Conservation (phyloP, 345 rosid genomes). For the Streptanthus diversifolius region DNA sequence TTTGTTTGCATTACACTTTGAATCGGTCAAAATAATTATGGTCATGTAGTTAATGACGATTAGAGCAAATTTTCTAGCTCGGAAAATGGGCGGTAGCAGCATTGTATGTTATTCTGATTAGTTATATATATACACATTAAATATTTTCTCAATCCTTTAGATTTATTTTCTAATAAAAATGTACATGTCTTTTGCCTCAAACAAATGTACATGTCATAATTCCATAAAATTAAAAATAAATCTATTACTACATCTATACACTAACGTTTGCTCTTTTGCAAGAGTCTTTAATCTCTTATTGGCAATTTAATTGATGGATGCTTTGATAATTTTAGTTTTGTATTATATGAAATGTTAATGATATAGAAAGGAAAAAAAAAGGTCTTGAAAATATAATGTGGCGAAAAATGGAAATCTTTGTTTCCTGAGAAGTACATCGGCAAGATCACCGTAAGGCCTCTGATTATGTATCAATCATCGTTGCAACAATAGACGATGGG, state of each 20-base stretch:
- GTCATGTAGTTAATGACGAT: slow-evolving; percentile 5
- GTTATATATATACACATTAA: not conserved
- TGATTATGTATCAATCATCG: slow-evolving; percentile 7
- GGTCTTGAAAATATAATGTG: not conserved
- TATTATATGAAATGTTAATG: not conserved
- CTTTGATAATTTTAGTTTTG: not conserved
- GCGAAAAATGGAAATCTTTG: not conserved
- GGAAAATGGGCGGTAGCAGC: not conserved
- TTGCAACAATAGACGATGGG: slow-evolving; percentile 13
- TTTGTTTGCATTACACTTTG: slow-evolving; percentile 13
- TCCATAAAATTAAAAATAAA: not conserved
- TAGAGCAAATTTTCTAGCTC: not conserved
- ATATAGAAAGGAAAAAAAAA: not conserved
- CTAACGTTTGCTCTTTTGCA: not conserved
- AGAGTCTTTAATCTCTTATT: not conserved
- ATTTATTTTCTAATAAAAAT: not conserved
- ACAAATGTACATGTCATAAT: not conserved
- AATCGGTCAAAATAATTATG: slow-evolving; percentile 17
- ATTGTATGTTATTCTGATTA: not conserved
- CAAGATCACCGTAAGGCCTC: not conserved
- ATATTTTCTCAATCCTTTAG: not conserved
- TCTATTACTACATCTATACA: not conserved
- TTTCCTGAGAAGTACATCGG: not conserved
- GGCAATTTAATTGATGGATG: not conserved
- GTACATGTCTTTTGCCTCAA: no score